Evolutionary conservation across 768 basidiomycete genomes (phyloP), one percentile per base, ranked within the genome.

Genomic region (Coprinopsis sp.): DNA sequence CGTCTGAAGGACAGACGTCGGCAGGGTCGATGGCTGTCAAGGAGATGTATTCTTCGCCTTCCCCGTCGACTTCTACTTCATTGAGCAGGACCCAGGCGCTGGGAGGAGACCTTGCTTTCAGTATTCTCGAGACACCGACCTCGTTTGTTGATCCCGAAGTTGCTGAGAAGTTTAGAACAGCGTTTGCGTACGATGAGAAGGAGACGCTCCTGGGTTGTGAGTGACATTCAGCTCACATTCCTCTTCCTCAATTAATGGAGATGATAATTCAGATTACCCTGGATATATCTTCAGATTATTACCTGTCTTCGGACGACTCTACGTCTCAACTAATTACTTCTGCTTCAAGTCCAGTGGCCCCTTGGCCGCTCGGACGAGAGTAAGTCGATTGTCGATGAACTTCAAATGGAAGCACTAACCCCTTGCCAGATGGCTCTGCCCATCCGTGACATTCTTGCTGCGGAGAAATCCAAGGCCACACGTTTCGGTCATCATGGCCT

Each of bases 281-380:
- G 92, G 92, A 8, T 96, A 91, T 63, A 72, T 98, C 33, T 91
- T 83, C 65, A 77, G 95, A 46, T 73, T 95, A 21, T 64, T 99
- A n/a, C 95, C 96, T 0, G 77, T 95, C 11, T 87, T 76, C 50
- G 95, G 95, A 6, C 78, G 85, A 42, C 76, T 97, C 23, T 97
- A 87, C 59, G 78, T 98, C 51, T 95, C 95, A n/a, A 82, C 80
- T 10, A 91, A 89, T 63, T 86, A 81, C 63, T 87, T 98, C 64
- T 96, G 92, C 67, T 99, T 98, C 78, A 89, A 91, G 59, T 92
- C 94, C 4, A 87, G 79, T 33, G 82, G 91, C 4, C 78, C 87
- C 24, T 61, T 95, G 39, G 78, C 87, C 44, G 71, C 78, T 34
- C 87, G 84, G 61, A 97, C 92, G 11, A 79, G 82, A 70, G 95